Evolutionary conservation across 257 asterid species (phyloP).

Genomic region (Solanum ossicruentum): DNA sequence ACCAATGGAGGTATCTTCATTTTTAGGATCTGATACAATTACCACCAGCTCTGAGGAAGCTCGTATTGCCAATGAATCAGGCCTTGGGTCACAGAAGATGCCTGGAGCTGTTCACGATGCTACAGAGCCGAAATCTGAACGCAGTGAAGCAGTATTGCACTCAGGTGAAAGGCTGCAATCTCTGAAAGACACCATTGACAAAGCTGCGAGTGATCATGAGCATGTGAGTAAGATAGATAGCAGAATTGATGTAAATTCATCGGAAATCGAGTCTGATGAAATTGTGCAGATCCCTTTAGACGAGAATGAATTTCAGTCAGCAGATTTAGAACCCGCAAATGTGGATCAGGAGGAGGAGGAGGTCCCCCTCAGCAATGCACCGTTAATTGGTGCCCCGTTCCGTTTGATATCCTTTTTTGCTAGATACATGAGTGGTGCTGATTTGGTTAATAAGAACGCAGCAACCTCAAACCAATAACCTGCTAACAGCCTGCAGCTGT

Average conservation of each 20-base stretch:
- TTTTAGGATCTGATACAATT: constrained; percentile 9
- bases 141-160: constrained; percentile 12
- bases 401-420: constrained; percentile 88
- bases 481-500: background rate
- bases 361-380: constrained; percentile 59
- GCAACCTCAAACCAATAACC: constrained; percentile 3
- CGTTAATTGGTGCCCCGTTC: constrained; percentile 92
- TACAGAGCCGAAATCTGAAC: constrained; percentile 18
- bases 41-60: constrained; percentile 19
- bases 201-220: constrained; percentile 14
- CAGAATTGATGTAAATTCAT: constrained; percentile 11
- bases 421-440: constrained; percentile 95
- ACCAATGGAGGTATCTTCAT: constrained; percentile 10
- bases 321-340: constrained; percentile 9
- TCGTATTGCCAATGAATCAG: constrained; percentile 10
- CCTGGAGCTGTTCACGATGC: constrained; percentile 13
- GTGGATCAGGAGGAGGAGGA: constrained; percentile 18
- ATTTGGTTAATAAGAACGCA: constrained; percentile 48
- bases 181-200: constrained; percentile 15
- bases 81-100: constrained; percentile 5
- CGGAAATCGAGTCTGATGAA: constrained; percentile 46
- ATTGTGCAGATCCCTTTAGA: constrained; percentile 69
- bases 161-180: constrained; percentile 24
- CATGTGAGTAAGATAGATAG: constrained; percentile 5
- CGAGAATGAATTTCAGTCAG: constrained; percentile 29